Conservation (phyloP, 1,284 basidiomycete genomes). For the Coniophora puteana region DNA sequence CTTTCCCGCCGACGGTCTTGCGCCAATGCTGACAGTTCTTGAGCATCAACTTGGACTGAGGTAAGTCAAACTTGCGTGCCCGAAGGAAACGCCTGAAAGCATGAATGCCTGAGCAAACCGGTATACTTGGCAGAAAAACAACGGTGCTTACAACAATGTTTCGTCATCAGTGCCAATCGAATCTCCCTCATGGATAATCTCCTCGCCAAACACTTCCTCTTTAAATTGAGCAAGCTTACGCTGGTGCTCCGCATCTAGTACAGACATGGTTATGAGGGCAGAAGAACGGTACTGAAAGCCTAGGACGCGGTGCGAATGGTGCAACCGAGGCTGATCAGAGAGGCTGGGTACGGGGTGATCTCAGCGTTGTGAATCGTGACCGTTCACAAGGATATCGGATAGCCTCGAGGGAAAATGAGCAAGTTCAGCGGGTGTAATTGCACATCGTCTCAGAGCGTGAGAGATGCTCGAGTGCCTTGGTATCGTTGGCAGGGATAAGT, state of each 20-base stretch:
- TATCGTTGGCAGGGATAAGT: too few species aligned
- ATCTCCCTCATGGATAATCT: constrained; percentile 53
- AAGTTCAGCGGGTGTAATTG: too few species aligned
- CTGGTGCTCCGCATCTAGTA: constrained; percentile 29
- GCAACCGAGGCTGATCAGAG: too few species aligned
- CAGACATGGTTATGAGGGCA: constrained; percentile 8
- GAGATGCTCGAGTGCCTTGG: too few species aligned
- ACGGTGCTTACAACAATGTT: constrained; percentile 48
- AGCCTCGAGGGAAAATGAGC: too few species aligned
- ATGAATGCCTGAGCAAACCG: background rate
- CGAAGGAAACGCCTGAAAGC: constrained; percentile 59
- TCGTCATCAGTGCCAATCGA: constrained; percentile 64
- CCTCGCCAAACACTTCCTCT: constrained; percentile 44
- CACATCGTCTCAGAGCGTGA: too few species aligned
- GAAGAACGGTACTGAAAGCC: too few species aligned
- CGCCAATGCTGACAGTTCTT: constrained; percentile 59
- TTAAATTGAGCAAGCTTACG: too few species aligned
- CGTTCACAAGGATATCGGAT: too few species aligned
- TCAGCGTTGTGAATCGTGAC: too few species aligned
- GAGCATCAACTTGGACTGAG: constrained; percentile 55
- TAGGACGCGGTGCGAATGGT: too few species aligned
- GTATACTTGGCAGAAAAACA: constrained; percentile 1
- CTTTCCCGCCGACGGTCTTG: constrained; percentile 47
- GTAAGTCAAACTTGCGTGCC: constrained; percentile 56
- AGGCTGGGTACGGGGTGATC: too few species aligned